Percentiles rank a stretch among this genome's conserved stretches.
Conservation (phyloP, 2,329 filamentous ascomycete species). For the Colletotrichum aenigma region DNA sequence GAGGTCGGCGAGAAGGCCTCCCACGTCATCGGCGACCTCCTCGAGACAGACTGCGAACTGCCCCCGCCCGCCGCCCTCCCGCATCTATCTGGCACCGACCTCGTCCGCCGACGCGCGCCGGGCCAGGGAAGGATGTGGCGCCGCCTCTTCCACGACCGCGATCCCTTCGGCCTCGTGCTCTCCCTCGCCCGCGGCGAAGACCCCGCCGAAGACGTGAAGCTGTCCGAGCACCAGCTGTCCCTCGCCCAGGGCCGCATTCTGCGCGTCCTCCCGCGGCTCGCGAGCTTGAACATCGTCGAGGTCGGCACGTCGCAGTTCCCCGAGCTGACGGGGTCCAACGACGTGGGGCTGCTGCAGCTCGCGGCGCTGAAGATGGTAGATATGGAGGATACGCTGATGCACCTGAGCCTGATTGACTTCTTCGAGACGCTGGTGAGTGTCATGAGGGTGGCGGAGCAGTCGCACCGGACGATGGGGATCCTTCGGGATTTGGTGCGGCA, state of each 20-base stretch:
- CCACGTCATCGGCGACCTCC: conserved; percentile 55
- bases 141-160: conserved; percentile 50
- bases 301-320: conserved; percentile 41
- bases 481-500: conserved; percentile 43
- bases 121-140: conserved; percentile 60
- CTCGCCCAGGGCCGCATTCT: conserved; percentile 59
- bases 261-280: conserved; percentile 54
- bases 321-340: conserved; percentile 30
- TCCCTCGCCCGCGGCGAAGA: conserved; percentile 37
- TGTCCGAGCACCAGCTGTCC: conserved; percentile 42
- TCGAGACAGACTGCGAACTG: conserved; percentile 58
- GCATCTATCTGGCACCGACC: conserved; percentile 31
- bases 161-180: conserved; percentile 51
- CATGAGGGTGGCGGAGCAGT: conserved; percentile 45
- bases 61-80: neutral
- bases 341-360: conserved; percentile 53
- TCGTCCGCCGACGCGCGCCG: conserved; percentile 41
- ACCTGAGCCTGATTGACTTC: conserved; percentile 56
- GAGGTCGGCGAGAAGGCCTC: conserved; percentile 60
- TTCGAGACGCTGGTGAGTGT: conserved; percentile 55
- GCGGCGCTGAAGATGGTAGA: conserved; percentile 58
- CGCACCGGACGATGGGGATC: conserved; percentile 22
- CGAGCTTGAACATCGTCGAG: conserved; percentile 47
- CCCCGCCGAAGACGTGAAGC: conserved; percentile 24
- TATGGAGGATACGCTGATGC: conserved; percentile 52